phyloP scores from a whole-genome alignment of 1,284 basidiomycete species.

The Tilletia indica region DNA sequence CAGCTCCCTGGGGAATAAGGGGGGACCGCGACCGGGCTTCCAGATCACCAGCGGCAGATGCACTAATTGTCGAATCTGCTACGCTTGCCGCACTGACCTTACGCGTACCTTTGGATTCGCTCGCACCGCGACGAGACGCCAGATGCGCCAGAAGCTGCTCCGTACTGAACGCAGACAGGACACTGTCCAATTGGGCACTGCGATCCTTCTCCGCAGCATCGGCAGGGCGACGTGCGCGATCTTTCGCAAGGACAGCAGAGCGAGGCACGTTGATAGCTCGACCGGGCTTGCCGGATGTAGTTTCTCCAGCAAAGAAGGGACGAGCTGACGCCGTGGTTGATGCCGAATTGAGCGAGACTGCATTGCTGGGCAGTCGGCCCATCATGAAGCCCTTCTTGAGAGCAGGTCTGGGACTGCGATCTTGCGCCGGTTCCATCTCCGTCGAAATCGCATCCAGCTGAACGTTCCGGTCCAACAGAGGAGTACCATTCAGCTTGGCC shows the following conservation, averaged over 20 bases:
- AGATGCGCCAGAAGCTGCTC: constrained; percentile 7
- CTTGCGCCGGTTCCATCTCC: neutral
- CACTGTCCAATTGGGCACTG: neutral
- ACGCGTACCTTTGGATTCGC: neutral
- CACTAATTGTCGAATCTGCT: neutral
- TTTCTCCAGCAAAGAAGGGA: neutral
- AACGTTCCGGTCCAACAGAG: neutral
- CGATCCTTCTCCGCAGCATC: neutral
- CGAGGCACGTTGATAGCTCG: neutral
- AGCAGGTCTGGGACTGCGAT: neutral
- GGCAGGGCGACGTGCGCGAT: constrained; percentile 2
- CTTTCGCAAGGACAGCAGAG: neutral
- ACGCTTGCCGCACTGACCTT: neutral
- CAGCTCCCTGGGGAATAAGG: neutral
- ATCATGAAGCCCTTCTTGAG: neutral
- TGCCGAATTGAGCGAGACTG: neutral
- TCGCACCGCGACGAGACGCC: neutral
- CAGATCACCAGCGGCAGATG: neutral
- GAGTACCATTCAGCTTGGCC: neutral
- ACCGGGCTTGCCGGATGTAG: neutral
- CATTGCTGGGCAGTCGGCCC: neutral
- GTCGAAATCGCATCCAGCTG: neutral
- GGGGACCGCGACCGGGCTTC: neutral
- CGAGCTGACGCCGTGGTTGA: neutral
- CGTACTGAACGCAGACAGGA: constrained; percentile 10